Conservation (phyloP, 495 filamentous ascomycete genomes). For the Aspergillus ostianus region DNA sequence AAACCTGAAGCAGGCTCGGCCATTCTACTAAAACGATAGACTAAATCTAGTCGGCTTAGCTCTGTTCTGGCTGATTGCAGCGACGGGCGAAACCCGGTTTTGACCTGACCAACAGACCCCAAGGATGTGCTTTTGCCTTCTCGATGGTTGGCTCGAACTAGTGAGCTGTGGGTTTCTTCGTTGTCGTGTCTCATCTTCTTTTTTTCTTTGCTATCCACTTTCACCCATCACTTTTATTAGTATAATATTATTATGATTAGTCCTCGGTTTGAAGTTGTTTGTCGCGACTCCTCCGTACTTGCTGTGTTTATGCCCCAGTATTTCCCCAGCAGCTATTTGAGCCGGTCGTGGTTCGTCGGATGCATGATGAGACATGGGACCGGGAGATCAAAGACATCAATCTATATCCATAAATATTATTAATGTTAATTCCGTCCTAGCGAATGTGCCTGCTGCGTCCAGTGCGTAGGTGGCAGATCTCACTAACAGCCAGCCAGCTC, state of each 20-base stretch:
- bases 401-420: conserved; percentile 3
- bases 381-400: neutral
- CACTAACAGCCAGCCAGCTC: too few relatives aligned
- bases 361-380: neutral
- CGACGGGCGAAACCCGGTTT: conserved; percentile 6
- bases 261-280: neutral
- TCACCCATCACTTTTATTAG: neutral
- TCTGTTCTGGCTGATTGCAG: neutral
- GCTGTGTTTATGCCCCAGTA: neutral
- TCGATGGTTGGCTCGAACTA: neutral
- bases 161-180: neutral
- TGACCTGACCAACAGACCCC: conserved; percentile 2
- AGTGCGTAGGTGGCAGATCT: too few relatives aligned
- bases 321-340: conserved; percentile 6
- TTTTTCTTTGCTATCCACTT: conserved; percentile 1
- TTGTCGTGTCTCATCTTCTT: conserved; percentile 1
- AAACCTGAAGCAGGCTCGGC: neutral
- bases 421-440: neutral
- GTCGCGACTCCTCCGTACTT: too few relatives aligned
- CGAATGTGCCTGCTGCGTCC: too few relatives aligned
- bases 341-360: neutral
- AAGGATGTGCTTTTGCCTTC: neutral
- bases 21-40: neutral
- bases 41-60: neutral
- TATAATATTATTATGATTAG: neutral